Evolutionary conservation across 148 eudicot genomes (phyloP), one percentile per base, ranked within the genome.

Genomic region (Arbutus unedo): DNA sequence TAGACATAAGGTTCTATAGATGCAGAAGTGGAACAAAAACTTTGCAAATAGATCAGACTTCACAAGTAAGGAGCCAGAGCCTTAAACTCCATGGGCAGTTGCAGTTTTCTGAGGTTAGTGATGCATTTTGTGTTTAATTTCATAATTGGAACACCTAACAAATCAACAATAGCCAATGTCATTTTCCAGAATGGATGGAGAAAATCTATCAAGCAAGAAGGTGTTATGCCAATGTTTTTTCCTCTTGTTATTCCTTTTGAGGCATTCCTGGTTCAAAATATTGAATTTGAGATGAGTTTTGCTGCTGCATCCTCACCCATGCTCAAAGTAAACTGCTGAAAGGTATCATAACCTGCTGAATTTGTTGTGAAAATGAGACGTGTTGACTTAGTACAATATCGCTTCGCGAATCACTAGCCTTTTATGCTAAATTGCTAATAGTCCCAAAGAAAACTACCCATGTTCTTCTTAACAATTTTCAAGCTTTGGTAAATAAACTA

Each of bases 311-410:
- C 91, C 85, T 91, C 95, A 5, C 99, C 99, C 93, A 93, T 90
- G 83, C 60, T 89, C 82, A 91, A 57, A 81, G 86, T 88, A 54
- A 94, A 89, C 86, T 85, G 95, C 89, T 93, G 95, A 83, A 87
- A 82, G 44, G 99, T 96, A 81, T 94, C 19, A 83, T 85, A 49
- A 90, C 91, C 77, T 94, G 98, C 85, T 96, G 94, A 43, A 94
- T 89, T 87, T 96, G 99, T 90, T 96, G 95, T 8, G 98, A 77
- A 31, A 96, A 88, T 8, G 98, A 89, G 78, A 96, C 88, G 77
- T 90, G 99, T 80, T 94, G 98, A 64, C 99, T 98, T 98, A 94
- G 85, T 73, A 84, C 15, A 77, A 21, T 56, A 14, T 75, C 54
- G n/a, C 15, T 77, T 11, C 64, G 25, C 16, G 14, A 50, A 80